These are phyloP conservation scores for Cyclospora cayetanensis DNA, from an alignment of 169 alveolate species.

Conservation along the genomic window DNA sequence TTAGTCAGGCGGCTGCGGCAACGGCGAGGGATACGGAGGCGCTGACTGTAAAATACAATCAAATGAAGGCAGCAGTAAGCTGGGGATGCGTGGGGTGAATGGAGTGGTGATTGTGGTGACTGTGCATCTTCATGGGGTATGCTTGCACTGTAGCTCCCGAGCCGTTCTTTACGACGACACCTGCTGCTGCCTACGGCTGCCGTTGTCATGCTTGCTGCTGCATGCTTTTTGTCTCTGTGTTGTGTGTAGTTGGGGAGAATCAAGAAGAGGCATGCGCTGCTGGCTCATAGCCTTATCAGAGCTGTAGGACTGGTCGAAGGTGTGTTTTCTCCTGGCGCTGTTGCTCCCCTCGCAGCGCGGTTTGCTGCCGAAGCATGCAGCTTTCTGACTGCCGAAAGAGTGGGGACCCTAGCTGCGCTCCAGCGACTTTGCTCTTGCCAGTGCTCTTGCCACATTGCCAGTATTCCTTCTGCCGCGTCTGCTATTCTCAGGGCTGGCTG, in stretches of 20 bases:
- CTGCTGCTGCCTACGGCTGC: neutral
- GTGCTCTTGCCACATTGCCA: neutral
- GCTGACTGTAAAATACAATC: neutral
- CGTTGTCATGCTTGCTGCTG: neutral
- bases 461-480: neutral
- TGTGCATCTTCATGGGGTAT: too few relatives aligned
- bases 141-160: too few relatives aligned
- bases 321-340: constrained; percentile 8
- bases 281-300: neutral
- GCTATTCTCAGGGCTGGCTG: constrained; percentile 60
- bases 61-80: neutral
- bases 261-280: constrained; percentile 12
- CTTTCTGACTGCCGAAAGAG: neutral
- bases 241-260: neutral
- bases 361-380: neutral
- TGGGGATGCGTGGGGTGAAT: too few relatives aligned
- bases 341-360: neutral
- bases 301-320: neutral
- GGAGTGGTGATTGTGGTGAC: too few relatives aligned
- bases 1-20: neutral
- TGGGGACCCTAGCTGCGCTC: neutral
- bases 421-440: neutral
- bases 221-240: neutral
- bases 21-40: neutral
- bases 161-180: too few relatives aligned